Evolutionary conservation across 164 flowering plant species (phyloP).

Genomic region (Taxillus chinensis): DNA sequence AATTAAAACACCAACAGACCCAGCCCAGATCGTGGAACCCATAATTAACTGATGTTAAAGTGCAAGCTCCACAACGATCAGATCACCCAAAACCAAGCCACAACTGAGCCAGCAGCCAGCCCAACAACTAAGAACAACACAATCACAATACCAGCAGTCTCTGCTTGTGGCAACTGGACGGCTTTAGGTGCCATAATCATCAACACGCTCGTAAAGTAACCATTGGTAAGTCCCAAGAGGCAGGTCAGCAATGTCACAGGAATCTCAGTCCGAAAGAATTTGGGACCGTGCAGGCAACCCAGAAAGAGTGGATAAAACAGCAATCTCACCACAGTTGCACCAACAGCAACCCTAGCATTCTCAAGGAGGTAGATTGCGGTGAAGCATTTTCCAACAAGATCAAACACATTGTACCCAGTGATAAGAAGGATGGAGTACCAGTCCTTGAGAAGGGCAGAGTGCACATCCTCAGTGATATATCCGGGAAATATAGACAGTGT

Average conservation of each 20-base stretch:
- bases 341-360: constrained; percentile 58
- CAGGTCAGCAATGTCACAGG: constrained; percentile 77
- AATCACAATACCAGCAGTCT: constrained; percentile 71
- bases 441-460: constrained; percentile 61
- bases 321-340: constrained; percentile 52
- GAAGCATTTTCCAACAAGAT: constrained; percentile 75
- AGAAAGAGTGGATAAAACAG: constrained; percentile 75
- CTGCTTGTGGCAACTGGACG: constrained; percentile 69
- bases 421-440: constrained; percentile 88
- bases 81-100: constrained; percentile 93
- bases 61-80: constrained; percentile 11
- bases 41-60: background rate
- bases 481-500: constrained; percentile 92
- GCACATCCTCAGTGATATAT: constrained; percentile 88
- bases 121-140: constrained; percentile 80
- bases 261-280: constrained; percentile 69
- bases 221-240: constrained; percentile 80
- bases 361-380: constrained; percentile 62
- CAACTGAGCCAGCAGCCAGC: constrained; percentile 69
- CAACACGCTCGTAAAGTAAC: constrained; percentile 75
- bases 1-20: too few relatives aligned
- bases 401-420: constrained; percentile 76
- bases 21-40: too few relatives aligned
- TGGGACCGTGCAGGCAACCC: constrained; percentile 89
- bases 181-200: constrained; percentile 82